Percentiles rank a stretch among this genome's conserved stretches.
These are phyloP conservation scores for Ceratocystis albifundus DNA, from an alignment of 2,329 filamentous ascomycete genomes.

Conservation along the genomic window DNA sequence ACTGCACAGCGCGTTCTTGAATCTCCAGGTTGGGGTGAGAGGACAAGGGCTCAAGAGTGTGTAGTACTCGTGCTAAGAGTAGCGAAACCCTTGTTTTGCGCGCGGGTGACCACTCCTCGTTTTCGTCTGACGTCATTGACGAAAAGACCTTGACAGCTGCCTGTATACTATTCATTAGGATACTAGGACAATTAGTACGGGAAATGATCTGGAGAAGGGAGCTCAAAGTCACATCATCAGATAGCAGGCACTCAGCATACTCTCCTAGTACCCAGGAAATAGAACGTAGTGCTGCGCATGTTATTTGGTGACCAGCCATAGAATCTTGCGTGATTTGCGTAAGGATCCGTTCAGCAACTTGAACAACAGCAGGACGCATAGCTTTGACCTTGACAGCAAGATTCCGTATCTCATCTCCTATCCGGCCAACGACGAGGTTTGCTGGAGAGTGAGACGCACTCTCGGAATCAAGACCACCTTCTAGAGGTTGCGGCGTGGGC, in stretches of 20 bases:
- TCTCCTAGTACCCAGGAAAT: constrained; percentile 82
- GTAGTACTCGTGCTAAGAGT: constrained; percentile 67
- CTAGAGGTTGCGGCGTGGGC: constrained; percentile 37
- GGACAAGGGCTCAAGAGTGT: constrained; percentile 67
- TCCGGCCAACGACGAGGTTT: constrained; percentile 32
- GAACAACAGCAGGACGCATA: constrained; percentile 66
- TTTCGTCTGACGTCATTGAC: constrained; percentile 53
- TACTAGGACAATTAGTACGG: constrained; percentile 46
- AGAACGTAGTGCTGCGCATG: constrained; percentile 57
- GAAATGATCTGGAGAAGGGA: constrained; percentile 58
- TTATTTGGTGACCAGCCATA: constrained; percentile 45
- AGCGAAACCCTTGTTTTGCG: constrained; percentile 64
- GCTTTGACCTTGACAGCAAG: constrained; percentile 84
- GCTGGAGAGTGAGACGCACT: constrained; percentile 27
- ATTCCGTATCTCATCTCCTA: constrained; percentile 79
- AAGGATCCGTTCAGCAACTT: constrained; percentile 68
- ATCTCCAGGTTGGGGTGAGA: constrained; percentile 83
- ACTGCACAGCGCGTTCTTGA: constrained; percentile 87
- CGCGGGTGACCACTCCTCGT: constrained; percentile 57
- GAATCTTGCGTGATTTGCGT: constrained; percentile 44
- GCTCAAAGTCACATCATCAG: constrained; percentile 60
- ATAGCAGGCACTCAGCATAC: constrained; percentile 60
- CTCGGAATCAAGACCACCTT: constrained; percentile 25
- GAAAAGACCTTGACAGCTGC: constrained; percentile 78
- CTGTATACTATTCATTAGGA: constrained; percentile 71